phyloP scores from a whole-genome alignment of 2,329 filamentous ascomycete species.

The Beauveria asiatica region DNA sequence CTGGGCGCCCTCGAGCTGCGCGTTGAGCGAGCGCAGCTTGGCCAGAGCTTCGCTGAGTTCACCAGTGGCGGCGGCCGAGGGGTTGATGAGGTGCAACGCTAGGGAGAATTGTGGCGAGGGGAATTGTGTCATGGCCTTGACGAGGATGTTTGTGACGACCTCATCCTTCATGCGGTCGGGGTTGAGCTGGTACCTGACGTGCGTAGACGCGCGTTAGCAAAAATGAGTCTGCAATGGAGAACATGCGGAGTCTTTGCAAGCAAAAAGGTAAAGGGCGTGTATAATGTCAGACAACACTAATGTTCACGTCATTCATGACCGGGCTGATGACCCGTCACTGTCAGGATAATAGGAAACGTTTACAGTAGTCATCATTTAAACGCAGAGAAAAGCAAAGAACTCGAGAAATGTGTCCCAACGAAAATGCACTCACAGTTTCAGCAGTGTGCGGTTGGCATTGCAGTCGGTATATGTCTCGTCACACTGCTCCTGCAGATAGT shows the following conservation, averaged over 20 bases:
- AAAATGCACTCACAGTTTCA: constrained; percentile 78
- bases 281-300: constrained; percentile 21
- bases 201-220: neutral
- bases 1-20: constrained; percentile 79
- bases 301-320: constrained; percentile 54
- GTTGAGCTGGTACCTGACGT: constrained; percentile 92
- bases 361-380: constrained; percentile 62
- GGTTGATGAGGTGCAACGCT: constrained; percentile 85
- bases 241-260: neutral
- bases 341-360: constrained; percentile 99
- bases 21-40: constrained; percentile 78
- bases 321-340: constrained; percentile 43
- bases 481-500: constrained; percentile 91
- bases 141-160: constrained; percentile 96
- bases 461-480: constrained; percentile 90
- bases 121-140: constrained; percentile 96
- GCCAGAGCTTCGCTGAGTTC: constrained; percentile 84
- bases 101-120: constrained; percentile 92
- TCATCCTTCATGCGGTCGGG: constrained; percentile 95
- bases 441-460: constrained; percentile 89
- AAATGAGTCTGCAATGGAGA: neutral
- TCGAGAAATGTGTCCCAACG: neutral
- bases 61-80: constrained; percentile 56
- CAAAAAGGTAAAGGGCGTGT: neutral
- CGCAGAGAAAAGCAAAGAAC: constrained; percentile 13